Evolutionary conservation across 495 filamentous ascomycete genomes (phyloP), one percentile per base, ranked within the genome.

Genomic region (Neurospora sp.): DNA sequence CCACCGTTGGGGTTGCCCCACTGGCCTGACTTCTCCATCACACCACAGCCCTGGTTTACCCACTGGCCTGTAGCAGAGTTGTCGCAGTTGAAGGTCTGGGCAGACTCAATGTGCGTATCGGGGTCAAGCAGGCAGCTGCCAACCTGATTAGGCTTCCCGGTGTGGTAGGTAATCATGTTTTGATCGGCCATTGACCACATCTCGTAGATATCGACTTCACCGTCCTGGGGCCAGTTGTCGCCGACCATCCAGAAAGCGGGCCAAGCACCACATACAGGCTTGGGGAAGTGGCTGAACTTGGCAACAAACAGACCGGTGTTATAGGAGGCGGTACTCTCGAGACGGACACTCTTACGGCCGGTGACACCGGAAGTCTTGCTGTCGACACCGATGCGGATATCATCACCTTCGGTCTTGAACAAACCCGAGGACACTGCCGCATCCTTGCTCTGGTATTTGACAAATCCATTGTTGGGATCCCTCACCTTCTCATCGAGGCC

Each of bases 201-300:
- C 82, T 97, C 94, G 76, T 96, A 92, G 77, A 97, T 92, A 83
- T 97, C 94, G 74, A 96, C 91, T 83, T 97, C 94, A 37, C 94
- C 94, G 72, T 89, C 86, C 5, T 81, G 80, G 0, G 94, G 94
- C 94, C 94, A 97, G 48, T 88, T 84, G 69, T 85, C 83, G 38
- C 93, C 92, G 12, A 89, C 83, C n/a, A 90, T 90, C 92, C 93
- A 96, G 76, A 82, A 87, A 80, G 85, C 85, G 3, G 85, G 85
- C 86, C 86, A 88, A 18, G 82, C 77, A 75, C 92, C 92, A 77
- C 92, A 95, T 11, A 74, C 75, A 16, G 85, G 84, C 74, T 77
- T 83, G 81, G 93, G 93, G 85, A 94, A 91, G 79, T 94, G 91
- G 3, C 83, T 79, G 76, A 94, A 86, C 74, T 93, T 90, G 69